phyloP scores from a whole-genome alignment of 2,329 filamentous ascomycete genomes.

The Ophiostoma pallidulum region DNA sequence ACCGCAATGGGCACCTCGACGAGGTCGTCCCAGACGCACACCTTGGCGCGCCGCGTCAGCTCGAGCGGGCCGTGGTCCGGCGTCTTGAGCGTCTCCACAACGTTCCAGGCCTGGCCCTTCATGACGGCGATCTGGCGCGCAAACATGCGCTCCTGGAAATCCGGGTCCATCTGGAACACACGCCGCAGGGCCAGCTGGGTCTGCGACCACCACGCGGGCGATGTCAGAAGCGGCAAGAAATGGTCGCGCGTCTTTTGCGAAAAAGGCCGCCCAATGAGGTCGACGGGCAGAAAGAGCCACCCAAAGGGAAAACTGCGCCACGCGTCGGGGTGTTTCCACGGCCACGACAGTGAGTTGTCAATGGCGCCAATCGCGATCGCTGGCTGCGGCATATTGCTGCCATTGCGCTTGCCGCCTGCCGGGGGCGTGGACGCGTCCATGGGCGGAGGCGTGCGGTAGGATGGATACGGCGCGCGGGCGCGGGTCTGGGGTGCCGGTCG shows the following conservation, averaged over 20 bases:
- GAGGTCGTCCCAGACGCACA: slow-evolving; percentile 96
- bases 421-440: slow-evolving; percentile 64
- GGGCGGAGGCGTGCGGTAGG: slow-evolving; percentile 66
- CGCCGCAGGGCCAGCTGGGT: slow-evolving; percentile 78
- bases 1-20: slow-evolving; percentile 94
- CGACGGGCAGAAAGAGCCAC: slow-evolving; percentile 95
- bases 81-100: slow-evolving; percentile 92
- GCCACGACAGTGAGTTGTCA: slow-evolving; percentile 96
- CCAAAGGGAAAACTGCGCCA: slow-evolving; percentile 90
- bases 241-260: slow-evolving; percentile 89
- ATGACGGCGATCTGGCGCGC: slow-evolving; percentile 96
- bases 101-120: slow-evolving; percentile 99
- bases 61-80: slow-evolving; percentile 85
- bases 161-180: slow-evolving; percentile 83
- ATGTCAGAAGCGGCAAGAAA: slow-evolving; percentile 91
- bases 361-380: slow-evolving; percentile 80
- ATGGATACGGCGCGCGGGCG: slow-evolving; percentile 44
- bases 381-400: slow-evolving; percentile 38
- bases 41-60: slow-evolving; percentile 77
- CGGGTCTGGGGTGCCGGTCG: slow-evolving; percentile 31
- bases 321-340: slow-evolving; percentile 97
- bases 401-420: too few relatives aligned
- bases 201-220: slow-evolving; percentile 93
- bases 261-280: slow-evolving; percentile 90
- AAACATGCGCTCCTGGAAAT: slow-evolving; percentile 99